These are phyloP conservation scores for Aspergillus wentii DNA, from an alignment of 495 filamentous ascomycete genomes.

Conservation along the genomic window DNA sequence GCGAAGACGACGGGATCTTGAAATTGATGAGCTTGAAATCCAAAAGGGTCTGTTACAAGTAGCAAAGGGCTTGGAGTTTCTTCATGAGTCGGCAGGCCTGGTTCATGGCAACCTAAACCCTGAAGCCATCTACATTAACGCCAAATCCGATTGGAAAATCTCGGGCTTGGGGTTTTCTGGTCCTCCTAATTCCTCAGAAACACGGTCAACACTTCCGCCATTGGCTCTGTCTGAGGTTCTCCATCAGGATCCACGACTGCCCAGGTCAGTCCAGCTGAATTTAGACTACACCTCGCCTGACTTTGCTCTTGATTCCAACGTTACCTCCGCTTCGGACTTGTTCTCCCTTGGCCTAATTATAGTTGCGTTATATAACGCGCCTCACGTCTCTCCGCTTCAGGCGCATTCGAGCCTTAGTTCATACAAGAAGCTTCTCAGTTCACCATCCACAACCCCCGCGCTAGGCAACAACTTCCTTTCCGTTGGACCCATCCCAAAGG, in stretches of 20 bases:
- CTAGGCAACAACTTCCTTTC: constrained; percentile 79
- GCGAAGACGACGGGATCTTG: constrained; percentile 72
- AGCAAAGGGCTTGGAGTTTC: constrained; percentile 89
- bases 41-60: constrained; percentile 93
- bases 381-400: constrained; percentile 80
- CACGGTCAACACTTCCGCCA: constrained; percentile 63
- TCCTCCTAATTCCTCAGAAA: constrained; percentile 63
- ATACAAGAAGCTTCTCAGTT: constrained; percentile 76
- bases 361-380: constrained; percentile 86
- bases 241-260: constrained; percentile 78
- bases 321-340: constrained; percentile 77
- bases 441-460: constrained; percentile 70
- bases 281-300: constrained; percentile 93
- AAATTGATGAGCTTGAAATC: constrained; percentile 96
- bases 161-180: constrained; percentile 88
- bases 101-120: constrained; percentile 94
- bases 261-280: constrained; percentile 77
- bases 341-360: constrained; percentile 90
- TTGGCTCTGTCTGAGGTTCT: constrained; percentile 80
- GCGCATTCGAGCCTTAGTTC: constrained; percentile 69
- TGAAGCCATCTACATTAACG: constrained; percentile 91
- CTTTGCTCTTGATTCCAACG: constrained; percentile 81
- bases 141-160: constrained; percentile 98
- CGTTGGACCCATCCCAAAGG: constrained; percentile 70
- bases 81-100: constrained; percentile 91